Percentiles rank a stretch among this genome's conserved stretches.
phyloP scores from a whole-genome alignment of 1,284 basidiomycete genomes.

The Cutaneotrichosporon mucoides region DNA sequence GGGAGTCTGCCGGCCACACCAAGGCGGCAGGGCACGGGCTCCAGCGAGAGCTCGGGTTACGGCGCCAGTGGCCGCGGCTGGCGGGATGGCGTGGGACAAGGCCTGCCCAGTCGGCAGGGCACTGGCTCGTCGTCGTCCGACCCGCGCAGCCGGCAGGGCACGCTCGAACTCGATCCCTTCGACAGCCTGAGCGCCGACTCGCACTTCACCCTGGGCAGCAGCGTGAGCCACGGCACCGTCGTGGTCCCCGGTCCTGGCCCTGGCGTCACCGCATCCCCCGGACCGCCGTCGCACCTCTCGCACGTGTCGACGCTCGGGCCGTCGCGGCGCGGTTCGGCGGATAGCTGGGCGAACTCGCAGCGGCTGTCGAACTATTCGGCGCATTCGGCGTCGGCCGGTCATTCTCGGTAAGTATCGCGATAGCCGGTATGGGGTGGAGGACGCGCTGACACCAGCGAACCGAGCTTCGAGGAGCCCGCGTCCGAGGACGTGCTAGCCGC shows the following conservation, averaged over 20 bases:
- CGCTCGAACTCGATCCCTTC: not conserved
- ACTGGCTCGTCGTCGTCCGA: not conserved
- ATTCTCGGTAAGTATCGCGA: not conserved
- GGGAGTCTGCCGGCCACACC: too few species aligned
- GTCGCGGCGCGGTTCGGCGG: not conserved
- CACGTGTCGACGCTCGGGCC: not conserved
- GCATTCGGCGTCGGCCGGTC: not conserved
- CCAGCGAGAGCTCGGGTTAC: too few species aligned
- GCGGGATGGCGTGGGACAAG: too few species aligned
- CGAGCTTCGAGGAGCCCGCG: constrained; percentile 5
- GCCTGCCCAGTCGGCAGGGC: not conserved
- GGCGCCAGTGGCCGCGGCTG: too few species aligned
- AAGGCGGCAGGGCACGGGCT: too few species aligned
- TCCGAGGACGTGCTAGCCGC: constrained; percentile 29
- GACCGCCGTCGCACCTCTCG: not conserved
- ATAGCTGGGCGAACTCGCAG: not conserved
- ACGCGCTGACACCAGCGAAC: constrained; percentile 4
- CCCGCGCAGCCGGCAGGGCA: not conserved
- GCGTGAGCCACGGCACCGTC: not conserved
- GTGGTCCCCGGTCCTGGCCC: not conserved
- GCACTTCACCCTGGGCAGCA: not conserved
- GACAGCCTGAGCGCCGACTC: not conserved
- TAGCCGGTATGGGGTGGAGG: too few species aligned
- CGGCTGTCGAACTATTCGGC: not conserved
- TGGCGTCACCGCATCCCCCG: not conserved